Percentiles rank a stretch among this genome's conserved stretches.
Evolutionary conservation across 2,329 filamentous ascomycete species (phyloP).

Genomic region (Xylogone sp.): DNA sequence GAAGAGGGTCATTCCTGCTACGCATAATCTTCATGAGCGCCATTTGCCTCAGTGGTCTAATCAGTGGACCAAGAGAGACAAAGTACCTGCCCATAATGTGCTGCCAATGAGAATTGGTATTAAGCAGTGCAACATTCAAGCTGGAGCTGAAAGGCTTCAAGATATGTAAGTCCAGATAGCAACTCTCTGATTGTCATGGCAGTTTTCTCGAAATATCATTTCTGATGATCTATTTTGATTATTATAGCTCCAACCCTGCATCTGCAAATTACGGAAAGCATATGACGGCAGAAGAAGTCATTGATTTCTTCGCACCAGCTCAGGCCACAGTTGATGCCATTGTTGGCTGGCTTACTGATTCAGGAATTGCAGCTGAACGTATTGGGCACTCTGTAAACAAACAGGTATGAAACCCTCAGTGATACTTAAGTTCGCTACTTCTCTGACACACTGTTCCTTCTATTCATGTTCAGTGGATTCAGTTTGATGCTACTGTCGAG

Average conservation of each 20-base stretch:
- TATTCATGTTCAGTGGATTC: slow-evolving; percentile 25
- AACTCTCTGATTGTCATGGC: not conserved
- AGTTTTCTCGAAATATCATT: not conserved
- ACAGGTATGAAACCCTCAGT: slow-evolving; percentile 14
- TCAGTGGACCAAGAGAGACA: slow-evolving; percentile 16
- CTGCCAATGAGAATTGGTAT: slow-evolving; percentile 43
- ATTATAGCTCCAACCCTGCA: slow-evolving; percentile 31
- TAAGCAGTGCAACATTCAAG: slow-evolving; percentile 40
- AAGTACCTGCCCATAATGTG: slow-evolving; percentile 12
- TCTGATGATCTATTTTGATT: too few relatives aligned
- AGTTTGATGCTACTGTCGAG: slow-evolving; percentile 29
- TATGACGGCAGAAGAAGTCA: slow-evolving; percentile 28
- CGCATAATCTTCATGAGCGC: slow-evolving; percentile 18
- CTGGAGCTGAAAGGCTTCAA: slow-evolving; percentile 40
- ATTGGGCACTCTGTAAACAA: slow-evolving; percentile 30
- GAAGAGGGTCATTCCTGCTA: slow-evolving; percentile 14
- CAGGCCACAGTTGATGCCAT: slow-evolving; percentile 26
- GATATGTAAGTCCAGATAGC: slow-evolving; percentile 24
- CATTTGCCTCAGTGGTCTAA: slow-evolving; percentile 14
- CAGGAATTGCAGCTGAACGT: slow-evolving; percentile 26
- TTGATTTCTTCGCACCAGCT: slow-evolving; percentile 32
- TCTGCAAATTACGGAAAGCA: slow-evolving; percentile 33
- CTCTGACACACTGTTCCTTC: too few relatives aligned
- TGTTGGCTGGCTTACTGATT: slow-evolving; percentile 25
- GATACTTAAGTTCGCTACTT: too few relatives aligned